These are phyloP conservation scores for Pythium folliculosum DNA, from an alignment of 352 stramenopile species.

Conservation along the genomic window DNA sequence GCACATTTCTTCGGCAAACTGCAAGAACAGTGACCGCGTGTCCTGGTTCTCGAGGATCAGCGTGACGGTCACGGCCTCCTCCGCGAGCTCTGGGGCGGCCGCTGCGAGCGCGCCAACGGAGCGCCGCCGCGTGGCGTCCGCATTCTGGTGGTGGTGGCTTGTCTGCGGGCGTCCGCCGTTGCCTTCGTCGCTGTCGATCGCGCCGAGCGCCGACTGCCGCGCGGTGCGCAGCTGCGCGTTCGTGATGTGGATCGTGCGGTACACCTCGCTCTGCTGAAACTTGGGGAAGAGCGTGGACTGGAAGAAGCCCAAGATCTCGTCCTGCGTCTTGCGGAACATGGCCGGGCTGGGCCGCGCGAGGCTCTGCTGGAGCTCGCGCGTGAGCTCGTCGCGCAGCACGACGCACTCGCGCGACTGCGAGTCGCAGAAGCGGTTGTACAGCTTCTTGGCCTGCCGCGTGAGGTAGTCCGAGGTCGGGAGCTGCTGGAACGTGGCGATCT, in stretches of 20 bases:
- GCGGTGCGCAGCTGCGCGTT: slow-evolving; percentile 19
- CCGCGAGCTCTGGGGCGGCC: slow-evolving; percentile 27
- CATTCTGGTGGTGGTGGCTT: neutral
- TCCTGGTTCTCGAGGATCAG: slow-evolving; percentile 68
- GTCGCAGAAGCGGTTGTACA: slow-evolving; percentile 70
- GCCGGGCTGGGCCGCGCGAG: slow-evolving; percentile 47
- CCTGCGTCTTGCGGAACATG: slow-evolving; percentile 73
- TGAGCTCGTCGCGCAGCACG: slow-evolving; percentile 32
- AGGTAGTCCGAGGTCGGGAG: slow-evolving; percentile 79
- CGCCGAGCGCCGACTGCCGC: slow-evolving; percentile 13
- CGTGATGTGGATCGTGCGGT: slow-evolving; percentile 54
- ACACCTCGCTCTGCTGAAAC: slow-evolving; percentile 74
- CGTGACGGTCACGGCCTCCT: slow-evolving; percentile 48
- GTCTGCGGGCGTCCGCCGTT: neutral
- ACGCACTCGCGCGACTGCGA: slow-evolving; percentile 62
- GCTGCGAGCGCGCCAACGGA: neutral
- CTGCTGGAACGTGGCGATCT: slow-evolving; percentile 70
- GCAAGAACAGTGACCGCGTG: slow-evolving; percentile 64
- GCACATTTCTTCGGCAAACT: slow-evolving; percentile 82
- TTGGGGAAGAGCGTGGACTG: slow-evolving; percentile 67
- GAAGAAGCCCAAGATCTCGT: slow-evolving; percentile 73
- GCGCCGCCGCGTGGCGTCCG: neutral
- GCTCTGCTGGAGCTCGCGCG: slow-evolving; percentile 38
- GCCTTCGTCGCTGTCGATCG: neutral
- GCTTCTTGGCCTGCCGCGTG: slow-evolving; percentile 60